phyloP scores from a whole-genome alignment of 352 stramenopile species.

The Phytophthora pini region DNA sequence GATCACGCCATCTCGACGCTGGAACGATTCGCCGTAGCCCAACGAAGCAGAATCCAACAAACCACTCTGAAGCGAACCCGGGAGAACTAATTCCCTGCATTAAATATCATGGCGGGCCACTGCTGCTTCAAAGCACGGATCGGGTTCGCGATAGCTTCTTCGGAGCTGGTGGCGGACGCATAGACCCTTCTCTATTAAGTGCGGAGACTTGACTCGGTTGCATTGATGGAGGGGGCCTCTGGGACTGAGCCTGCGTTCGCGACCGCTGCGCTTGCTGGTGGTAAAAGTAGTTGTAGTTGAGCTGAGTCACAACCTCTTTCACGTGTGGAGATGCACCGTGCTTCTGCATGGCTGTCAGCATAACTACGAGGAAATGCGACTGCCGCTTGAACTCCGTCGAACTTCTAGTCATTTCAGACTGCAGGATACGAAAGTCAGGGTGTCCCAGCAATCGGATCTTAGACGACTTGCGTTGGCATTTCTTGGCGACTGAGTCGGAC shows the following conservation, averaged over 20 bases:
- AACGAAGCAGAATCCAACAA: not conserved
- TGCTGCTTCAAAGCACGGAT: conserved; percentile 3
- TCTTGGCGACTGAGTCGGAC: not conserved
- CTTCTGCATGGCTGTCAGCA: conserved; percentile 79
- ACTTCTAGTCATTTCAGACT: conserved; percentile 46
- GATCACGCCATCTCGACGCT: conserved; percentile 11
- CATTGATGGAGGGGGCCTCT: conserved; percentile 2
- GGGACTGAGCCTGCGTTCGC: conserved; percentile 4
- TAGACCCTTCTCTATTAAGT: conserved; percentile 26
- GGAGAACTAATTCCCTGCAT: not conserved
- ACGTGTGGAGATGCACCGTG: conserved; percentile 73
- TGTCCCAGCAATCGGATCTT: conserved; percentile 25
- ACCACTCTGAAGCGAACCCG: conserved; percentile 1
- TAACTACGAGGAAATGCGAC: conserved; percentile 72
- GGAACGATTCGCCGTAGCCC: conserved; percentile 1
- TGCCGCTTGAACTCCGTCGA: conserved; percentile 68
- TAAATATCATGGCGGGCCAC: no score
- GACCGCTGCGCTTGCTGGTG: conserved; percentile 41
- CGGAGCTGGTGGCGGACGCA: conserved; percentile 15
- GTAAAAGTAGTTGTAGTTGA: conserved; percentile 86
- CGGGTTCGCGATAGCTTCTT: conserved; percentile 22
- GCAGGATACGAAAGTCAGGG: conserved; percentile 32
- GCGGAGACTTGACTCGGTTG: not conserved
- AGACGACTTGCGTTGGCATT: not conserved
- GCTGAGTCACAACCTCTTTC: conserved; percentile 66